These are phyloP conservation scores for Metrosideros polymorpha DNA, from an alignment of 441 rosid genomes.

Conservation along the genomic window DNA sequence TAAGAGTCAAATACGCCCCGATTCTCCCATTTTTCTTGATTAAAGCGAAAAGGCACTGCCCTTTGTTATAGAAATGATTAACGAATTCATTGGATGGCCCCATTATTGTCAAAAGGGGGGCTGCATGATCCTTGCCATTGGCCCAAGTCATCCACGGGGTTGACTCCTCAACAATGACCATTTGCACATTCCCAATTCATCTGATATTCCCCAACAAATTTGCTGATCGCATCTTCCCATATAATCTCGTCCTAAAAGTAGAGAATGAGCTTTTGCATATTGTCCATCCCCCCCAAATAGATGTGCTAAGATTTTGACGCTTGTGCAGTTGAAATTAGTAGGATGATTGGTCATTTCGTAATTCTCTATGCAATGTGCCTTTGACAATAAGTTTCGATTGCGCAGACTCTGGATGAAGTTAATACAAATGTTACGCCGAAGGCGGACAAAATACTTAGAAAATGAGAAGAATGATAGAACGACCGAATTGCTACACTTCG, in stretches of 20 bases:
- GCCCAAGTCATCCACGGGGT: not conserved
- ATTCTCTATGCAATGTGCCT: not conserved
- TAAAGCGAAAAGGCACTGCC: no score
- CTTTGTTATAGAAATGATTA: no score
- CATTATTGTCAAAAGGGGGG: no score
- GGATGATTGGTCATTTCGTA: not conserved
- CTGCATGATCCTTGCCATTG: not conserved
- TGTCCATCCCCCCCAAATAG: no score
- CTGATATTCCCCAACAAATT: not conserved
- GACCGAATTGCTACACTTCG: not conserved
- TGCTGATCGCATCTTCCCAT: not conserved
- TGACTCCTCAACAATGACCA: not conserved
- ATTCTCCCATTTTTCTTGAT: no score
- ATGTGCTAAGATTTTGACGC: no score
- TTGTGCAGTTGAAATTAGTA: not conserved
- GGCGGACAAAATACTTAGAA: not conserved
- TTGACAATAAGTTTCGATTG: not conserved
- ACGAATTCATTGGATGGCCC: no score
- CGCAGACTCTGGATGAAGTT: not conserved
- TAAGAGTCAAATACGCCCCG: no score
- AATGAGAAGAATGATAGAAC: not conserved
- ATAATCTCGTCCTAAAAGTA: not conserved
- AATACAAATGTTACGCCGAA: not conserved
- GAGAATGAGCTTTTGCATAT: no score
- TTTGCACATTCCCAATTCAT: not conserved